phyloP scores from a whole-genome alignment of 1,139 yeast species.

The Hanseniaspora sp. region DNA sequence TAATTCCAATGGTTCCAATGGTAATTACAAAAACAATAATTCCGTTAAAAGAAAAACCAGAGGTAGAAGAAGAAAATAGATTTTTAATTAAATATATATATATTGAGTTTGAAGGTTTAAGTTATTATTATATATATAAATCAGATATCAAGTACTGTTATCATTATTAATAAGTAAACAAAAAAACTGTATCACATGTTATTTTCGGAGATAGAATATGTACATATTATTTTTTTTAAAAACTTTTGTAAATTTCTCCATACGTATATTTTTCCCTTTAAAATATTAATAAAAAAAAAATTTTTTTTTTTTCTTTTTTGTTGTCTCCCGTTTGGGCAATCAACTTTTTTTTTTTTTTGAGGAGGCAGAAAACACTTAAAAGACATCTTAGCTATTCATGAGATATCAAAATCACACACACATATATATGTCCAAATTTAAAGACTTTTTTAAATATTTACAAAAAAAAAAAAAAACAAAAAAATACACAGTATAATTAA shows the following conservation, averaged over 20 bases:
- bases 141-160: no score
- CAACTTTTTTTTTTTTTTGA: neutral
- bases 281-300: no score
- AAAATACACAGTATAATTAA: neutral
- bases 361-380: no score
- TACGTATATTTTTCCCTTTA: neutral
- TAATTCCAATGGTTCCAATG: constrained; percentile 14
- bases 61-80: constrained; percentile 29
- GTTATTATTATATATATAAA: neutral
- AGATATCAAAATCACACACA: no score
- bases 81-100: neutral
- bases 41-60: constrained; percentile 79
- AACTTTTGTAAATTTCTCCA: no score
- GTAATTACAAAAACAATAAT: constrained; percentile 42
- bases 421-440: no score
- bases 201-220: no score
- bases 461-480: neutral
- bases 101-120: no score
- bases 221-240: no score
- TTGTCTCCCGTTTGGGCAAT: neutral
- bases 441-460: neutral
- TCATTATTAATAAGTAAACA: neutral
- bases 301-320: neutral
- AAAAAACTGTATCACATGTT: no score
- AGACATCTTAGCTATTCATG: neutral